Evolutionary conservation across 306 rosid genomes (phyloP), one percentile per base, ranked within the genome.

Genomic region (Sechiopsis laciniata): DNA sequence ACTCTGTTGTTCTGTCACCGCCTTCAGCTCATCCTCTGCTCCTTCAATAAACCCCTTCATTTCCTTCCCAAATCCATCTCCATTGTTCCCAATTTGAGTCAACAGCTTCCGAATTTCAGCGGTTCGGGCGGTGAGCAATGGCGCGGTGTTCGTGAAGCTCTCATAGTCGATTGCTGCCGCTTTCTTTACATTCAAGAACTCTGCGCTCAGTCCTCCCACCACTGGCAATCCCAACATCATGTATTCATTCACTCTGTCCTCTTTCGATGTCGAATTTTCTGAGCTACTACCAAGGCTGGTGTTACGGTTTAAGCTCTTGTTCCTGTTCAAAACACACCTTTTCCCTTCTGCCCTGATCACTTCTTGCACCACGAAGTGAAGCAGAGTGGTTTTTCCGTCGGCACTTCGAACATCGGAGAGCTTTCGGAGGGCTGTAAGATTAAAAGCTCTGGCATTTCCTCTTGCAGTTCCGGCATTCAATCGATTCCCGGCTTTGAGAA

Each of bases 401-500:
- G 82, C 78, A 78, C 97, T 89, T 80, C 83, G 85, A 24, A 95
- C 99, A 76, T 95, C 97, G 1, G 96, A 88, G 46, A 95, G 99
- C 73, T 91, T 95, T 56, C 93, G 83, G 0, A 95, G 83, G 78
- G 99, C 82, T 65, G 72, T 80, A 79, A 95, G 89, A 79, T 89
- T 84, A 83, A 95, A 95, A 62, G 99, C 99, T 77, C 88, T 89
- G 29, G 99, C 99, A 80, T 95, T 89, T 17, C 99, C 99, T 77
- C 99, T 78, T 0, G 90, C 76, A 65, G 99, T 95, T 45, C 97
- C 99, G 0, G 97, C 97, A 77, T 95, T 95, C 95, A 95, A 86
- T 4, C 96, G 87, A 70, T 95, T 95, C 35, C 97, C 99, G 5
- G 99, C 92, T 77, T 95, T 95, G 55, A 95, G 97, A 16, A 91